Base-by-base conservation (phyloP, 2,329 filamentous ascomycete species). In the Ascosphaera acerosa region DNA sequence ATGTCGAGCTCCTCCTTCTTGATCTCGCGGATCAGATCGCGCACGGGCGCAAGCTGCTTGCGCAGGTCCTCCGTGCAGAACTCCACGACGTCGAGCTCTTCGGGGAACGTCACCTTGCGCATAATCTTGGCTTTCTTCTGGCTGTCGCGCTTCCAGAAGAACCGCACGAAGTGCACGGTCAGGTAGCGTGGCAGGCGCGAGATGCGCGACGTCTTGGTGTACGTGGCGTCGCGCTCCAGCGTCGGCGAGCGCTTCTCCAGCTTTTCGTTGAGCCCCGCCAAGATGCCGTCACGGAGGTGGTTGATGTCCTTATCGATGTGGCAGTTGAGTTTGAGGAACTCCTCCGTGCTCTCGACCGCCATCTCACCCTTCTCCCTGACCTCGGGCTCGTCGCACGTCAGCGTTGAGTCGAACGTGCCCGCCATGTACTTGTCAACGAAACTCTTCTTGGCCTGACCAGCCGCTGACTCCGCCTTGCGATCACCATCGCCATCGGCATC, bases 91-190 rank as follows among this genome's bases (percentile, higher is more conserved):
- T 97, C 87, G 19, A 97, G 60, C 53, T 97, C 87, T 31, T 77
- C 71, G 4, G 84, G 84, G 49, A 97, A 97, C 0, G 80, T 84
- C 34, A 97, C 87, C 56, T 94, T 97, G 49, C 82, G 77, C 77
- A 97, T 84, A 43, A 97, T 97, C 64, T 97, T 97, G 41, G 84
- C 82, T 62, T 97, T 97, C 61, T 94, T 94, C 53, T 89, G 75
- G 3, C 78, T 81, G 41, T 90, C 80, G 29, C 75, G 70, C 48
- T 90, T 84, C 87, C 87, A 97, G 59, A 84, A 92, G 58, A 97
- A 97, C 39, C 87, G 78, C 34, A 97, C 77, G 50, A 97, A 91
- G 53, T 97, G 87, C 3, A 97, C 78, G 0, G 87, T 87, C 28
- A 97, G 64, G 49, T 97, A 92, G 52, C 91, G 90, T 12, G 87